Evolutionary conservation across 2,329 filamentous ascomycete genomes (phyloP).

Genomic region (Penicillium glabrum): DNA sequence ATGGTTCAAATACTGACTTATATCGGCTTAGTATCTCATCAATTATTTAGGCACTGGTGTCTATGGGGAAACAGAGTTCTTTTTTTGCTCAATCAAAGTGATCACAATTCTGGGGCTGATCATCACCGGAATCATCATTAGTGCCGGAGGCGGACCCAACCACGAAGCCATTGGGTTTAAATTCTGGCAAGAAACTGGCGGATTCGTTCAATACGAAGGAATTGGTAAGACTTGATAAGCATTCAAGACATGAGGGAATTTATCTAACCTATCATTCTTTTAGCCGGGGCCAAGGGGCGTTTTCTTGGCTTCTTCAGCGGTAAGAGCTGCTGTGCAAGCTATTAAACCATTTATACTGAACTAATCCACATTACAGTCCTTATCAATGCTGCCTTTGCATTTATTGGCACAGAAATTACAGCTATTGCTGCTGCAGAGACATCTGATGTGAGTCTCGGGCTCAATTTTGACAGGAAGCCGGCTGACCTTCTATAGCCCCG

Average conservation of each 20-base stretch:
- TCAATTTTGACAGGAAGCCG: neutral
- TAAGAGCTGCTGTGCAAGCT: neutral
- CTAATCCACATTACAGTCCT: conserved; percentile 3
- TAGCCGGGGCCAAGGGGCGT: conserved; percentile 14
- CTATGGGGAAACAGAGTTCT: conserved; percentile 17
- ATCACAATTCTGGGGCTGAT: conserved; percentile 19
- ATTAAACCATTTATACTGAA: neutral
- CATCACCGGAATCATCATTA: conserved; percentile 15
- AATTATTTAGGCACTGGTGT: conserved; percentile 4
- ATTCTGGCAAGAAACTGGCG: conserved; percentile 16
- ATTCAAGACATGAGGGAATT: neutral
- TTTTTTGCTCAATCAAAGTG: conserved; percentile 17
- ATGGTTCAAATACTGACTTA: neutral
- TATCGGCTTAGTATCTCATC: neutral
- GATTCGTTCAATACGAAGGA: conserved; percentile 11
- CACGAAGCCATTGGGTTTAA: conserved; percentile 14
- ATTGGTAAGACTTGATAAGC: conserved; percentile 2
- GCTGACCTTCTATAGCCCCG: conserved; percentile 8
- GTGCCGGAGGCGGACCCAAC: conserved; percentile 15
- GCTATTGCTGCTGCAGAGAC: conserved; percentile 20
- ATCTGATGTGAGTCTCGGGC: conserved; percentile 8
- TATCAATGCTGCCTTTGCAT: conserved; percentile 20
- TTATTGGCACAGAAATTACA: conserved; percentile 20
- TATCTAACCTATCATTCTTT: neutral
- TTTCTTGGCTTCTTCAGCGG: conserved; percentile 22